phyloP scores from a whole-genome alignment of 768 basidiomycete genomes.

The Wakefieldia striispora region DNA sequence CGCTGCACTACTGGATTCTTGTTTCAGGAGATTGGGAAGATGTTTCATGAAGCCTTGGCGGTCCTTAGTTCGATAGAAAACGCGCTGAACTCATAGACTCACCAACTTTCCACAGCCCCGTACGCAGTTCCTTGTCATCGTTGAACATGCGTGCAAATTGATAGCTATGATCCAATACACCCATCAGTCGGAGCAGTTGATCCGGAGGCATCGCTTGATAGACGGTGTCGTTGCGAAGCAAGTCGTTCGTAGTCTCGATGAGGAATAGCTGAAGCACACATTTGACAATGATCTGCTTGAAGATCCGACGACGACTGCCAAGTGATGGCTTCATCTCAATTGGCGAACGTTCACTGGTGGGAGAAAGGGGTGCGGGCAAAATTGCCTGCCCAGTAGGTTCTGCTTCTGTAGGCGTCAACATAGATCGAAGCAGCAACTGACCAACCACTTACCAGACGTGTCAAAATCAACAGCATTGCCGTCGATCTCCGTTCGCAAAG shows the following conservation, averaged over 20 bases:
- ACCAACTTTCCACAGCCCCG: slow-evolving; percentile 99
- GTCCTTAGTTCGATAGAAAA: slow-evolving; percentile 2
- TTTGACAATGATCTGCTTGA: slow-evolving; percentile 99
- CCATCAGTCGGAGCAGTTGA: slow-evolving; percentile 91
- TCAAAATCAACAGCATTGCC: slow-evolving; percentile 56
- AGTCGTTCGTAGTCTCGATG: slow-evolving; percentile 95
- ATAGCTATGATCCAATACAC: slow-evolving; percentile 94
- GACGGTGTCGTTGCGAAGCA: slow-evolving; percentile 88
- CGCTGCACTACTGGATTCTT: slow-evolving; percentile 95
- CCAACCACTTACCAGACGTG: slow-evolving; percentile 28
- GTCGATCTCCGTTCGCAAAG: slow-evolving; percentile 81
- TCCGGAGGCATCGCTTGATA: slow-evolving; percentile 93
- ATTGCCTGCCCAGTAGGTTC: slow-evolving; percentile 68
- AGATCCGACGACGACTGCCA: slow-evolving; percentile 75
- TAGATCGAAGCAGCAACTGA: neutral
- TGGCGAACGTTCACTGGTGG: slow-evolving; percentile 55
- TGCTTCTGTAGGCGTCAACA: slow-evolving; percentile 8
- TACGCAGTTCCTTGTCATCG: slow-evolving; percentile 95
- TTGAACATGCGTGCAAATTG: slow-evolving; percentile 97
- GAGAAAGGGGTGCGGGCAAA: slow-evolving; percentile 85
- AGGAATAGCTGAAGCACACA: slow-evolving; percentile 95
- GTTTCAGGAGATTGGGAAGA: slow-evolving; percentile 93
- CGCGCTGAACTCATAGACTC: slow-evolving; percentile 35
- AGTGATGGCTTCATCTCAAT: slow-evolving; percentile 52
- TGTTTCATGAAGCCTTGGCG: slow-evolving; percentile 98